Base-by-base conservation (phyloP, 2,329 filamentous ascomycete genomes). In the Dactylellina parvicollis region DNA sequence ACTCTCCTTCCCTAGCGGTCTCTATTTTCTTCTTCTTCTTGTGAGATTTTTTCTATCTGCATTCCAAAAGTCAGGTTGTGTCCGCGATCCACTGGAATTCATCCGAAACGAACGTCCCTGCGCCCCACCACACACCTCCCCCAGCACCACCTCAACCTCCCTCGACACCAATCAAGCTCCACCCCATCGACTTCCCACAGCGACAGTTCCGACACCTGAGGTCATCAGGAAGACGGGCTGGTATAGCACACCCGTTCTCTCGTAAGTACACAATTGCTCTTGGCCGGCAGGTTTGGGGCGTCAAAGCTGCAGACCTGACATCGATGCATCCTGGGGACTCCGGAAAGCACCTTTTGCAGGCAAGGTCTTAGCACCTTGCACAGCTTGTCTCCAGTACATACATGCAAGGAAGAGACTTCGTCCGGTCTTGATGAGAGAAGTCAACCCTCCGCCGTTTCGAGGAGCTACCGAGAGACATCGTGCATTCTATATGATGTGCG, bases 41-140 rank as follows among this genome's bases (percentile, higher is more conserved):
- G n/a, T 22, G 26, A 46, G 9, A 12, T 26, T 36, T 16, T 12
- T 49, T 36, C 28, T 18, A 14, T 32, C 26, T 30, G 18, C 42
- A 49, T 52, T 62, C 44, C 42, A 38, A 26, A 4, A 18, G 47
- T 46, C 10, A 18, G 12, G 38, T 34, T 32, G 54, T 20, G 46
- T 52, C 44, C 26, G 54, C 38, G 22, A 40, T 57, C 24, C 36
- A 10, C 49, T 62, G 49, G 30, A 70, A 52, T 62, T 55, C 56
- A 70, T 70, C 56, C 56, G 65, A 70, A 70, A 70, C 65, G 38
- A 61, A 61, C 34, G 61, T 64, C 61, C 42, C 50, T 66, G 38
- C 18, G 52, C 61, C 50, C 61, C 61, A 66, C 56, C 50, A 50
- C 18, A 40, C 57, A 47, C 36, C 24, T 24, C 16, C n/a, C 12